phyloP scores from a whole-genome alignment of 768 basidiomycete species.

The Crassisporium funariophilum region DNA sequence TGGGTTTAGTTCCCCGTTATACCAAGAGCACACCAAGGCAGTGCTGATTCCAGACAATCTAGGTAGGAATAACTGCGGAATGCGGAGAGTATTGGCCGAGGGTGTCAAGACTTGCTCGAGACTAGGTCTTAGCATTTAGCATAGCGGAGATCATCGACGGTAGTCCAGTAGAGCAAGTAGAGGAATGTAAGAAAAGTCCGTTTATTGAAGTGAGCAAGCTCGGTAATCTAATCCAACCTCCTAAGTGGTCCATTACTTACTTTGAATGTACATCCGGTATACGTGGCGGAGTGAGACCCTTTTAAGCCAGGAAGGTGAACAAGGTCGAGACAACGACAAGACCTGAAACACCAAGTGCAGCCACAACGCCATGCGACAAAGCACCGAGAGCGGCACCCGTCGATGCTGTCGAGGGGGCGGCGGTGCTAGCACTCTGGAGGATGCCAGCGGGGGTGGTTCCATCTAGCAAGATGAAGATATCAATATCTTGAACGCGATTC shows the following conservation, averaged over 20 bases:
- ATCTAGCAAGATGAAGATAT: constrained; percentile 29
- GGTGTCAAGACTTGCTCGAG: too few species aligned
- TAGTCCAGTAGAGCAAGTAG: too few species aligned
- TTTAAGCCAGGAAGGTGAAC: constrained; percentile 37
- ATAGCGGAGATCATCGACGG: too few species aligned
- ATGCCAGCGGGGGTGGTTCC: constrained; percentile 39
- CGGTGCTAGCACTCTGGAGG: constrained; percentile 31
- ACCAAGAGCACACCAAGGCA: too few species aligned
- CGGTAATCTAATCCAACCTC: not conserved
- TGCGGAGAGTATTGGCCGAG: too few species aligned
- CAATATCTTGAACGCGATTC: not conserved
- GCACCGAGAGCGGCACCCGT: constrained; percentile 20
- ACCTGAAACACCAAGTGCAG: constrained; percentile 28
- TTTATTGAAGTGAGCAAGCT: too few species aligned
- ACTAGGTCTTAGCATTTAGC: too few species aligned
- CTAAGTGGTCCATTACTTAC: not conserved
- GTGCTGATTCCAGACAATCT: too few species aligned
- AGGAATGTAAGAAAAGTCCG: too few species aligned
- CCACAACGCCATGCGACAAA: constrained; percentile 16
- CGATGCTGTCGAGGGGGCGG: constrained; percentile 14
- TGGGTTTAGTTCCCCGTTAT: too few species aligned
- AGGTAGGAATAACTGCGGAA: too few species aligned
- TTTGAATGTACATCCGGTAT: not conserved
- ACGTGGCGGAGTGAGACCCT: not conserved
- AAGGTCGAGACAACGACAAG: constrained; percentile 34